phyloP scores from a whole-genome alignment of 352 stramenopile species.

The Globisporangium barbulae region DNA sequence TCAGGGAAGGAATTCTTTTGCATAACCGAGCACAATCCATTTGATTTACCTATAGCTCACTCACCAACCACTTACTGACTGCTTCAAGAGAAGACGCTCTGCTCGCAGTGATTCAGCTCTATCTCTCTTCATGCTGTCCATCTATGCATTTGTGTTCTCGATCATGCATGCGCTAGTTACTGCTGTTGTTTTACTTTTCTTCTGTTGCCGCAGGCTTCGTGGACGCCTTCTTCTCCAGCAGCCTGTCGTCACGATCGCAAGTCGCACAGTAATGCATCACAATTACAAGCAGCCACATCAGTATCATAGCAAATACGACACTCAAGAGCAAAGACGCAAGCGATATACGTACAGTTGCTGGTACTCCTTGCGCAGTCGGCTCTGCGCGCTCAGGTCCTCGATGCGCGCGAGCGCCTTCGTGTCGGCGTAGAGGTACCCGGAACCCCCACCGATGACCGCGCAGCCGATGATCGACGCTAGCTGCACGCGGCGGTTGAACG shows the following conservation, averaged over 20 bases:
- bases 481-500: slow-evolving; percentile 64
- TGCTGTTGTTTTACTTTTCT: neutral
- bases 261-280: neutral
- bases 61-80: neutral
- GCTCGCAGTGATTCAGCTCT: neutral
- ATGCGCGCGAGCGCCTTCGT: slow-evolving; percentile 67
- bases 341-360: slow-evolving; percentile 56
- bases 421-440: slow-evolving; percentile 71
- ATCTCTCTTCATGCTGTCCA: neutral
- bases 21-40: slow-evolving; percentile 6
- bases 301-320: neutral
- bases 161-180: neutral
- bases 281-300: neutral
- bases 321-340: neutral
- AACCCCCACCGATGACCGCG: slow-evolving; percentile 50
- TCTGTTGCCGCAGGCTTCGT: slow-evolving; percentile 20
- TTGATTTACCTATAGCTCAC: slow-evolving; percentile 6
- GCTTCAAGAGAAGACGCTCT: neutral
- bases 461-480: slow-evolving; percentile 54
- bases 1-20: slow-evolving; percentile 10
- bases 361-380: slow-evolving; percentile 74
- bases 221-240: slow-evolving; percentile 63
- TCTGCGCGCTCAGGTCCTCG: slow-evolving; percentile 73
- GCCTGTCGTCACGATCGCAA: slow-evolving; percentile 23
- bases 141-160: neutral